Evolutionary conservation across 805 yeast species (phyloP), one percentile per base, ranked within the genome.

Genomic region (Cyberlindnera galapagoensis): DNA sequence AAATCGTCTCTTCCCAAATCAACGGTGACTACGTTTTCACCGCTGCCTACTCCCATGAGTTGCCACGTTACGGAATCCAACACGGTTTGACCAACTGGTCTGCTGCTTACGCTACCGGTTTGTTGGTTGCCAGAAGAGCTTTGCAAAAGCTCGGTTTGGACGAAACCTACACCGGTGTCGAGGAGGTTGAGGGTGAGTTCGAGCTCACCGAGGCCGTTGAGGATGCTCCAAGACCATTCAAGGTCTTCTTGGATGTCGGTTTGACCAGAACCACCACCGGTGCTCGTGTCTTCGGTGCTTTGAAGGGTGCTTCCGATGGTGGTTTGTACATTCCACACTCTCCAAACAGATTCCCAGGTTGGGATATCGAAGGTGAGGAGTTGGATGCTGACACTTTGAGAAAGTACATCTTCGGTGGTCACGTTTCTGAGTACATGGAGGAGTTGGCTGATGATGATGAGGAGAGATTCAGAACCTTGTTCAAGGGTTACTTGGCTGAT

Each of bases 1-100:
- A 92, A 76, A 84, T 92, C 54, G 74, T 92, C 56, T 88, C 96
- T 40, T 88, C 98, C 49, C 88, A 88, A 71, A 83, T 92, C 70
- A 80, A 90, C 55, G 98, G 98, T 71, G 98, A 92, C 67, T 54
- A 84, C 60, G 97, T 90, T 44, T 75, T 92, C 62, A 75, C 95
- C 54, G 90, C 97, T 66, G 98, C 98, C 65, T 92, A 92, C 80
- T 76, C 98, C 50, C 97, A 92, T 61, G 98, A 92, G 76, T 80
- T 92, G 62, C 97, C 97, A 75, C 76, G 72, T 63, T 92, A 85
- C 79, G 98, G 98, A 65, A 86, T 92, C 63, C 75, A 74, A 63
- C 95, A 85, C 71, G 98, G 98, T 82, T 80, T 92, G 68, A 90
- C 98, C 67, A 92, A 92, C 94, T 92, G 98, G 98, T 74, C 98